Percentiles rank a stretch among this genome's conserved stretches.
Evolutionary conservation across 768 basidiomycete genomes (phyloP).

Genomic region (Panaeolus papilionaceus): DNA sequence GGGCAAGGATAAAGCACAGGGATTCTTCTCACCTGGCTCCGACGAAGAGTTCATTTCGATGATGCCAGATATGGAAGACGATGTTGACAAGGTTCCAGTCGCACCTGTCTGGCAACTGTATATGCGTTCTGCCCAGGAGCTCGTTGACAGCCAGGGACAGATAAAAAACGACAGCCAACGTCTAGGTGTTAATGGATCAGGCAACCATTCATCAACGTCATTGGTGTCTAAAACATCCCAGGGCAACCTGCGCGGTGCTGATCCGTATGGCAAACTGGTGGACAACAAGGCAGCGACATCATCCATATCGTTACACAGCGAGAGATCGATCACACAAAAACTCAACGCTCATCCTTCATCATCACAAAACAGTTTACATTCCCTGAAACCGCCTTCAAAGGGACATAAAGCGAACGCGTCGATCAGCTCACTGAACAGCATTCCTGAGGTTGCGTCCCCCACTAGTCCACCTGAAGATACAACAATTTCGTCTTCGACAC

Average conservation of each 20-base stretch:
- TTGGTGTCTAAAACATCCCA: conserved; percentile 2
- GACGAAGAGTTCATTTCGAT: conserved; percentile 12
- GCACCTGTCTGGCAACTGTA: conserved; percentile 7
- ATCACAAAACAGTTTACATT: conserved; percentile 25
- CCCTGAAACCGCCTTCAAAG: conserved; percentile 12
- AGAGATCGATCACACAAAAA: neutral
- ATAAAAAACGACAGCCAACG: neutral
- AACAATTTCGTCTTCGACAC: conserved; percentile 19
- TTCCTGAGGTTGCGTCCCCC: conserved; percentile 26
- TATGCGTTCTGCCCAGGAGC: conserved; percentile 1
- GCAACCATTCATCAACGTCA: neutral
- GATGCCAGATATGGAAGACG: conserved; percentile 12
- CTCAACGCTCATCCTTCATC: neutral
- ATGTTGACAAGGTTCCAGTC: conserved; percentile 11
- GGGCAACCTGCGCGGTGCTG: neutral
- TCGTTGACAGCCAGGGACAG: neutral
- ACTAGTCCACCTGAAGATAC: neutral
- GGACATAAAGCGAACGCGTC: conserved; percentile 26
- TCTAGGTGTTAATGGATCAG: neutral
- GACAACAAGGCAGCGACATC: neutral
- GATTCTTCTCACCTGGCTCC: conserved; percentile 9
- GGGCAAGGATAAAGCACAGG: conserved; percentile 18
- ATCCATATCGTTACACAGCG: neutral
- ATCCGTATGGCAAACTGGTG: neutral
- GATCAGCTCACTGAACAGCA: conserved; percentile 32